Evolutionary conservation across 768 basidiomycete species (phyloP).

Genomic region (Lactifluus echinatus): DNA sequence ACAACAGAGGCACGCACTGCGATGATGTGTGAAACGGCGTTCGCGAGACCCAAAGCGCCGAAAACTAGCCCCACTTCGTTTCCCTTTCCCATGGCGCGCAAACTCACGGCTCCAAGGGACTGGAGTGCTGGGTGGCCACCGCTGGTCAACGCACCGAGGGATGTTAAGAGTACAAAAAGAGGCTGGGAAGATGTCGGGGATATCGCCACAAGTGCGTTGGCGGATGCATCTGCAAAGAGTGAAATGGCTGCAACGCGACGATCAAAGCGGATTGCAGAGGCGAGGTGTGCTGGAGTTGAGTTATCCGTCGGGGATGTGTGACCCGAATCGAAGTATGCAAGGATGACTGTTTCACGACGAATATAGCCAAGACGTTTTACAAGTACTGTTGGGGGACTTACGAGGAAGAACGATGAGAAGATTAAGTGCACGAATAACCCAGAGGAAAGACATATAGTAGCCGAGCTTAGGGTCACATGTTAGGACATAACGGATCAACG

Average conservation of each 20-base stretch:
- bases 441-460: slow-evolving; percentile 21
- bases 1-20: slow-evolving; percentile 10
- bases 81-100: slow-evolving; percentile 21
- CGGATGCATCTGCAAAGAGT: slow-evolving; percentile 20
- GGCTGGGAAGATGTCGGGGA: slow-evolving; percentile 20
- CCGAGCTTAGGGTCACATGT: slow-evolving; percentile 12
- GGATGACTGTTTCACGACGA: slow-evolving; percentile 13
- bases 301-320: neutral
- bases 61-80: slow-evolving; percentile 20
- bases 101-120: slow-evolving; percentile 20
- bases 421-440: slow-evolving; percentile 18
- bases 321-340: slow-evolving; percentile 16
- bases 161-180: slow-evolving; percentile 20
- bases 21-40: slow-evolving; percentile 18
- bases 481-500: neutral
- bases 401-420: slow-evolving; percentile 20
- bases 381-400: neutral
- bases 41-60: slow-evolving; percentile 19
- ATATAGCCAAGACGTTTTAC: neutral
- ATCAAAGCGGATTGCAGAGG: slow-evolving; percentile 20
- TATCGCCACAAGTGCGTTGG: slow-evolving; percentile 18
- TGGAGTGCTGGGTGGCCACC: slow-evolving; percentile 21
- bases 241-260: slow-evolving; percentile 17
- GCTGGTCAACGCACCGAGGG: slow-evolving; percentile 18
- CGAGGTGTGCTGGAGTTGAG: neutral